These are phyloP conservation scores for Aspergillus brasiliensis DNA, from an alignment of 2,329 filamentous ascomycete species.

Conservation along the genomic window DNA sequence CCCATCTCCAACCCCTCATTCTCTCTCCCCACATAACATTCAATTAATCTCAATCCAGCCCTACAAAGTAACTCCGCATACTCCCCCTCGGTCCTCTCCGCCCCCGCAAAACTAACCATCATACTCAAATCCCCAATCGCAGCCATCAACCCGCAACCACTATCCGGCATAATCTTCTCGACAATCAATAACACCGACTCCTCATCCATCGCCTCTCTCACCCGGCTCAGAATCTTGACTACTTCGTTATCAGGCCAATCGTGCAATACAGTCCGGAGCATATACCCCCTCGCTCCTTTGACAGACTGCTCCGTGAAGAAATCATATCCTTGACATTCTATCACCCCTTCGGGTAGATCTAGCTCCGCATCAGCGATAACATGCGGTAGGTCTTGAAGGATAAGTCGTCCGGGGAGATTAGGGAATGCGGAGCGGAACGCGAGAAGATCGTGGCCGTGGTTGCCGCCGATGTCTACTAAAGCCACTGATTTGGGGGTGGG, in stretches of 20 bases:
- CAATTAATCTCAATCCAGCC: neutral
- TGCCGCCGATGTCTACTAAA: slow-evolving; percentile 7
- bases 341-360: slow-evolving; percentile 14
- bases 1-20: neutral
- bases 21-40: neutral
- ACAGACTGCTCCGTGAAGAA: slow-evolving; percentile 46
- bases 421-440: neutral
- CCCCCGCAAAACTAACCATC: slow-evolving; percentile 19
- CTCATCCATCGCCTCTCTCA: slow-evolving; percentile 18
- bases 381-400: slow-evolving; percentile 4
- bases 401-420: neutral
- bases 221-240: slow-evolving; percentile 1
- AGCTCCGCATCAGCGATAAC: slow-evolving; percentile 16
- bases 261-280: slow-evolving; percentile 35
- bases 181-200: slow-evolving; percentile 20
- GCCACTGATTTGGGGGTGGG: neutral
- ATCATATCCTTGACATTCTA: slow-evolving; percentile 2
- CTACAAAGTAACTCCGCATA: neutral
- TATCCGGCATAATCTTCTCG: slow-evolving; percentile 17
- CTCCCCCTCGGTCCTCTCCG: slow-evolving; percentile 16
- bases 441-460: slow-evolving; percentile 1
- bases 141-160: neutral
- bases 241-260: slow-evolving; percentile 32
- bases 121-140: slow-evolving; percentile 17
- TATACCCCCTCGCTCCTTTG: slow-evolving; percentile 41